phyloP scores from a whole-genome alignment of 129 eudicot species.

The Centaurea solstitialis region DNA sequence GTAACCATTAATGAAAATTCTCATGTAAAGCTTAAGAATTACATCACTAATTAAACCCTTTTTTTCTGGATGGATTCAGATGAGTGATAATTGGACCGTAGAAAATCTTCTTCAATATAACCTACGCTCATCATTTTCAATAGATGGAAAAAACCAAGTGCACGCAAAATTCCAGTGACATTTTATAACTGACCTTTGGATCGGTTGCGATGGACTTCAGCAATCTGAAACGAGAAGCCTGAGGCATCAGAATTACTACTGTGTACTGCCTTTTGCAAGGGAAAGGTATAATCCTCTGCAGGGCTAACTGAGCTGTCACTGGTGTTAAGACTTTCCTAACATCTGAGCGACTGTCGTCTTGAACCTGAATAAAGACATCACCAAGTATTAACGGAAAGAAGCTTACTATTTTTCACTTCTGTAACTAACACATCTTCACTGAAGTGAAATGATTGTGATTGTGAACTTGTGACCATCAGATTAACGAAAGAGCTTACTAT shows the following conservation, averaged over 20 bases:
- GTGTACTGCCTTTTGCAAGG: conserved; percentile 93
- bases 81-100: background rate
- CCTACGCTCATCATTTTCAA: background rate
- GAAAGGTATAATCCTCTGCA: conserved; percentile 74
- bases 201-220: conserved; percentile 52
- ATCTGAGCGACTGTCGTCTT: conserved; percentile 67
- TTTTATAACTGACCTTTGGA: conserved; percentile 57
- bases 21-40: background rate
- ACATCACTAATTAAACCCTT: background rate
- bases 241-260: conserved; percentile 85
- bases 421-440: background rate
- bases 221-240: conserved; percentile 44
- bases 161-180: background rate
- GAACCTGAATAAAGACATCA: conserved; percentile 51
- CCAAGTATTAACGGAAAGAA: conserved; percentile 5
- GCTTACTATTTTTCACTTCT: background rate
- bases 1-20: background rate
- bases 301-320: conserved; percentile 67
- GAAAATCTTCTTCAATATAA: background rate
- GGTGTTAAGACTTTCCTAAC: conserved; percentile 69
- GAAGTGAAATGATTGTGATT: background rate
- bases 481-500: background rate
- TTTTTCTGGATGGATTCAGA: background rate
- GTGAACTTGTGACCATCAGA: background rate
- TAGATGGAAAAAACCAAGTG: background rate